phyloP scores from a whole-genome alignment of 2,329 filamentous ascomycete genomes.

The Fusarium clavum region DNA sequence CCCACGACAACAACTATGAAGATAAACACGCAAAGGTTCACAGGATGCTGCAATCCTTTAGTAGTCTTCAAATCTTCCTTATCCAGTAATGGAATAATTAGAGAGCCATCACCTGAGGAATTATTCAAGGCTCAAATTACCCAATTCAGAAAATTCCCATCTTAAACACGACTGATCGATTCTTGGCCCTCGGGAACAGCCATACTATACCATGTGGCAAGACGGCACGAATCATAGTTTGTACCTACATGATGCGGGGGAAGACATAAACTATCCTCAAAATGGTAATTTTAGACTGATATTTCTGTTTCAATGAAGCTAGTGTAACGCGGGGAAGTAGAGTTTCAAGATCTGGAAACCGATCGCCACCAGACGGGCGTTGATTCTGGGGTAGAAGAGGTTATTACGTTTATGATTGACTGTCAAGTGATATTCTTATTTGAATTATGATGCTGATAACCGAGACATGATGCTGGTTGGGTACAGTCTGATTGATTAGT shows the following conservation, averaged over 20 bases:
- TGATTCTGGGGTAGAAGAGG: too few relatives aligned
- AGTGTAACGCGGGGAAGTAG: background rate
- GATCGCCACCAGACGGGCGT: background rate
- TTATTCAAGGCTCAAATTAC: background rate
- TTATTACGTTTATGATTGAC: background rate
- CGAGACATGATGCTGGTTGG: background rate
- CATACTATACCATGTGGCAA: background rate
- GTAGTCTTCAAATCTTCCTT: fast-evolving
- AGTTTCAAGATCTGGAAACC: background rate
- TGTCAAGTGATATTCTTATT: background rate
- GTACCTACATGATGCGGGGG: background rate
- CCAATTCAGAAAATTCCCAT: background rate
- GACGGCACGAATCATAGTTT: constrained; percentile 11
- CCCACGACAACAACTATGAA: background rate
- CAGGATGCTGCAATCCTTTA: background rate
- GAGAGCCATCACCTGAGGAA: background rate
- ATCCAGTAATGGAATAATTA: fast-evolving
- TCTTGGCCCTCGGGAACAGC: background rate
- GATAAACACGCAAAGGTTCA: background rate
- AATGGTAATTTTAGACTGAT: constrained; percentile 28
- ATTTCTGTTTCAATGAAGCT: constrained; percentile 8
- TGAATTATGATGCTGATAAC: background rate
- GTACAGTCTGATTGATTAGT: background rate
- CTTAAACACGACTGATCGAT: background rate
- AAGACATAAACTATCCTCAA: constrained; percentile 7